Evolutionary conservation across 2,329 filamentous ascomycete genomes (phyloP), one percentile per base, ranked within the genome.

Genomic region (Cladosporium phlei): DNA sequence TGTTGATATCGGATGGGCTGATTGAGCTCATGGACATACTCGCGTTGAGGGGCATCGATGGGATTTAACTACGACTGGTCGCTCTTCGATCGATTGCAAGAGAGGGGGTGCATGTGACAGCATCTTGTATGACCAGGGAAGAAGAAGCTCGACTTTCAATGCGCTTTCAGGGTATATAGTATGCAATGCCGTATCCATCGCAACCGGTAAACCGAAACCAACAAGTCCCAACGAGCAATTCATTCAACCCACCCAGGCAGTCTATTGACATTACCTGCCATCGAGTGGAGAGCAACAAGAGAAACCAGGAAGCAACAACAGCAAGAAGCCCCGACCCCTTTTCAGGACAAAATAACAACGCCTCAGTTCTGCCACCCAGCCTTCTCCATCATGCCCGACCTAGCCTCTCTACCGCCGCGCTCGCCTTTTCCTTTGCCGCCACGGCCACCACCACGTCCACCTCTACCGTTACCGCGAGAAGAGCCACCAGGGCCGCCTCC

Each of bases 401-500:
- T 29, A 9, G 24, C 17, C 10, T 34, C 44, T n/a, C 34, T 16
- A 8, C 44, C 44, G 19, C 48, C 35, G n/a, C 38, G 16, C 33
- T 46, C 20, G 19, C 52, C 52, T 11, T 35, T 25, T 9, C 52
- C 48, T 40, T 46, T 46, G 4, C 35, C 37, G 19, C 34, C 34
- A 10, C 34, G 34, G 5, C 54, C 53, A 38, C 53, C 52, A 8
- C 55, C 53, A 42, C 51, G 39, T 4, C 55, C 55, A 12, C 53
- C 52, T 14, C 51, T 38, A 3, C 55, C 53, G 5, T 53, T 45
- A 29, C 46, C 24, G 24, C 24, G 24, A 11, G n/a, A n/a, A n/a
- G n/a, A n/a, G n/a, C n/a, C n/a, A 14, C 55, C 47, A 22, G 55
- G 52, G n/a, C 60, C 54, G 14, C 60, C 53, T 3, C 58, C 57